Base-by-base conservation (phyloP, 2,329 filamentous ascomycete genomes). In the Ceratocystis alfenasii region DNA sequence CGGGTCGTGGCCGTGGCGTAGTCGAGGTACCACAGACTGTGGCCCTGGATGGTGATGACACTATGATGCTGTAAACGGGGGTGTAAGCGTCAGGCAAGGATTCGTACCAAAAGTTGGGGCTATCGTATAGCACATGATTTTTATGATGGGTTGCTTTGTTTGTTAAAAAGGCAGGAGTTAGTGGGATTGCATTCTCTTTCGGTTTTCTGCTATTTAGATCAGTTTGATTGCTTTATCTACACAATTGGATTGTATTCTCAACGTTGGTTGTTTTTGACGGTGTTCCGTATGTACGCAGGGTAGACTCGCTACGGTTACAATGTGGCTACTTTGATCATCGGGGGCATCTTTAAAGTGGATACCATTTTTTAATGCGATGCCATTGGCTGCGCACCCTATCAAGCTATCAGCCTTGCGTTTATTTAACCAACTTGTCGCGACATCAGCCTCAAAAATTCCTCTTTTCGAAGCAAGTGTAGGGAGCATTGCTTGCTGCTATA, bases 1-100 rank as follows among this genome's bases (percentile, higher is more conserved):
- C 90, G 30, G 94, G 94, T 1, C 82, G 94, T 75, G 93, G 91
- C 1, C 83, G 94, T 69, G 93, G 93, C 46, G 84, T 93, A 5
- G 79, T 85, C 28, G 53, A 65, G 41, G 63, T 41, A 7, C 60
- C 63, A 62, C 73, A 86, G 25, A 82, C 76, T 70, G 78, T 76
- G 69, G 78, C 73, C 28, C 77, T 83, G 70, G 85, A 90, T 70
- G 92, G 89, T 8, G 90, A 97, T 74, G 93, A 97, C 78, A 96
- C 91, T 17, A 96, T 96, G 90, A 79, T 91, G 72, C 53, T 61
- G 55, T 67, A 67, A 28, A 53, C 36, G 36, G 5, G 57, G 22
- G 15, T 36, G 33, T 28, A 50, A 25, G 36, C 50, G 1, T 57
- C 30, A 44, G n/a, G 62, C 45, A 63, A 20, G 44, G 65, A 44